Base-by-base conservation (phyloP, 2,329 filamentous ascomycete genomes). In the Aspergillus uvarum region DNA sequence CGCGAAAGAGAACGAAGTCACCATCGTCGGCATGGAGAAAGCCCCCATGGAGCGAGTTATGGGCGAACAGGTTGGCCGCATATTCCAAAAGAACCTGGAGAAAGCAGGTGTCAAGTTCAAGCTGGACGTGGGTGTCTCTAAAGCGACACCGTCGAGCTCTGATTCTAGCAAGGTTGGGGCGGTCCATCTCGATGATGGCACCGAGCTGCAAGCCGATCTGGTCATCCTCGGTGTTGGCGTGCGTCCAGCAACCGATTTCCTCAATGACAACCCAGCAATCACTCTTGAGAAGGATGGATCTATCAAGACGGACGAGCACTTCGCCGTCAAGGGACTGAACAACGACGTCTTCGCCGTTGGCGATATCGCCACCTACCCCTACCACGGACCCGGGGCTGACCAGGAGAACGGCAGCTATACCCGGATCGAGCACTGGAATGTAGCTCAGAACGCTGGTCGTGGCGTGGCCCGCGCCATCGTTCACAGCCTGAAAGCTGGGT, bases 401-500 rank as follows among this genome's bases (percentile, higher is more conserved):
- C 65, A 70, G n/a, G 64, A 61, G 1, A 66, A 62, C 5, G 91
- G 90, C 63, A 83, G 82, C 49, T 83, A 84, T 19, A 86, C 89
- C 0, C 89, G 95, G 64, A 97, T 98, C 72, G 95, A 99, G 81
- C 95, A 99, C 75, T 99, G 95, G 95, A 94, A 97, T 77, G 95
- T 99, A 2, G 95, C 95, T 4, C 95, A 98, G 72, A 97, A 98
- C 71, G 83, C 91, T 1, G 95, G 95, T 2, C 90, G 94, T 48
- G 83, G 85, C 24, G 94, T 89, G 1, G 95, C 92, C 1, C 82
- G 82, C 55, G 86, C 90, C 68, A 96, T 99, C 70, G 84, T 87
- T 66, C 82, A 89, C 68, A 84, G 89, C 0, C 63, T 65, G 24
- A 66, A 61, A 4, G 59, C 67, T 4, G 56, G 64, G 2, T 59